phyloP scores from a whole-genome alignment of 352 stramenopile species.

The Nothophytophthora sp. region DNA sequence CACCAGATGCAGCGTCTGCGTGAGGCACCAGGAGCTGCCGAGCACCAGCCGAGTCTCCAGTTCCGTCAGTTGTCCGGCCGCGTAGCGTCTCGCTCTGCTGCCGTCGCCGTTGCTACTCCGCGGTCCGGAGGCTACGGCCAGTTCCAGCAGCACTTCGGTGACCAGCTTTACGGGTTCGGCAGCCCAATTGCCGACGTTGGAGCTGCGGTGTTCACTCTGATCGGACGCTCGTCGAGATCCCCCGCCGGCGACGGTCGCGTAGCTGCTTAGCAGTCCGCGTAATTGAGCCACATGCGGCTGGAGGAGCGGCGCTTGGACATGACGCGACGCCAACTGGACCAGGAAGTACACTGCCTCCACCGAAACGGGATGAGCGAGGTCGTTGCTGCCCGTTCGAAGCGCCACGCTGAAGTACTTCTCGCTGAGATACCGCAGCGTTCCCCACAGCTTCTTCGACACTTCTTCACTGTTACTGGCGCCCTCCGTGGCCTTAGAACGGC shows the following conservation, averaged over 20 bases:
- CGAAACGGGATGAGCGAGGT: slow-evolving; percentile 18
- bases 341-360: slow-evolving; percentile 48
- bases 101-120: not conserved
- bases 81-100: slow-evolving; percentile 6
- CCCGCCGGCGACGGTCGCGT: slow-evolving; percentile 19
- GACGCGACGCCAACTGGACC: slow-evolving; percentile 25
- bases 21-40: slow-evolving; percentile 34
- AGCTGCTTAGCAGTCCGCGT: slow-evolving; percentile 20
- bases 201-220: slow-evolving; percentile 1
- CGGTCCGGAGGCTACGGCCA: slow-evolving; percentile 13
- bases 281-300: slow-evolving; percentile 19
- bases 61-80: slow-evolving; percentile 2
- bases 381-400: slow-evolving; percentile 23
- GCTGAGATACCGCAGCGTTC: slow-evolving; percentile 31
- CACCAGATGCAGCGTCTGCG: slow-evolving; percentile 34
- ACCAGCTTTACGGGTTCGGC: slow-evolving; percentile 12
- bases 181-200: not conserved
- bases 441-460: slow-evolving; percentile 32
- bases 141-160: slow-evolving; percentile 20
- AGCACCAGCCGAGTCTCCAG: slow-evolving; percentile 30
- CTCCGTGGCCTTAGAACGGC: not conserved
- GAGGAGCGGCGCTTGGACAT: slow-evolving; percentile 21
- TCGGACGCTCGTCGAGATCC: slow-evolving; percentile 17
- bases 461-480: too few relatives aligned
- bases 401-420: slow-evolving; percentile 78